Evolutionary conservation across 2,329 filamentous ascomycete genomes (phyloP).

Genomic region (Fusarium equiseti): DNA sequence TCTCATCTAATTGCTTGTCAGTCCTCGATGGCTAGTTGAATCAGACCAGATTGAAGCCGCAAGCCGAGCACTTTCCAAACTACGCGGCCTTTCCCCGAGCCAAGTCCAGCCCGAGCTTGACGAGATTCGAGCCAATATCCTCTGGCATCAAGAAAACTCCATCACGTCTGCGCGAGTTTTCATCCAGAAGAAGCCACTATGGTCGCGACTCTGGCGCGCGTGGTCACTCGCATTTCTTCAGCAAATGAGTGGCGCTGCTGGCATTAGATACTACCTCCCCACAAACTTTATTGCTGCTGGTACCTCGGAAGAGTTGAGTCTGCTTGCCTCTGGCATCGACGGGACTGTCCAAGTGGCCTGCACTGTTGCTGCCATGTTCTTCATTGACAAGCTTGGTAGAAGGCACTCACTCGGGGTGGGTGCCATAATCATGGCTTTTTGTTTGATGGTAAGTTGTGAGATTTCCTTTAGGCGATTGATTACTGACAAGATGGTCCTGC

Average conservation of each 20-base stretch:
- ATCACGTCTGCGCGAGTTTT: constrained; percentile 21
- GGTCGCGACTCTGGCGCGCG: constrained; percentile 22
- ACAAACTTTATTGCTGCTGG: constrained; percentile 23
- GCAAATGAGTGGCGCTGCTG: constrained; percentile 24
- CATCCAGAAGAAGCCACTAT: constrained; percentile 20
- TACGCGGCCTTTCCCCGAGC: neutral
- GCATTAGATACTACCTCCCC: constrained; percentile 20
- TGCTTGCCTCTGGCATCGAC: constrained; percentile 19
- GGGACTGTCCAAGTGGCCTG: constrained; percentile 22
- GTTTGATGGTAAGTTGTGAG: constrained; percentile 8
- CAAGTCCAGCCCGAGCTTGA: constrained; percentile 23
- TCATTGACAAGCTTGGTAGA: constrained; percentile 25
- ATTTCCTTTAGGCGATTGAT: fast-evolving
- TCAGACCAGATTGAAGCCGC: constrained; percentile 22
- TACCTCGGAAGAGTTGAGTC: constrained; percentile 15
- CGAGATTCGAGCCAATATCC: constrained; percentile 25
- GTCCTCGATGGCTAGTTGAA: constrained; percentile 24
- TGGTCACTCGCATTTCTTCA: constrained; percentile 19
- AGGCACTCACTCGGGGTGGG: constrained; percentile 18
- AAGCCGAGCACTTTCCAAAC: constrained; percentile 3
- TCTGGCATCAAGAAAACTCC: constrained; percentile 24
- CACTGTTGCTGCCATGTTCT: constrained; percentile 30
- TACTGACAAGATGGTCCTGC: neutral
- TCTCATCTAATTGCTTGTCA: neutral
- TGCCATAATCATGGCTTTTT: constrained; percentile 26